Base-by-base conservation (phyloP, 495 filamentous ascomycete genomes). In the Poronia punctata region DNA sequence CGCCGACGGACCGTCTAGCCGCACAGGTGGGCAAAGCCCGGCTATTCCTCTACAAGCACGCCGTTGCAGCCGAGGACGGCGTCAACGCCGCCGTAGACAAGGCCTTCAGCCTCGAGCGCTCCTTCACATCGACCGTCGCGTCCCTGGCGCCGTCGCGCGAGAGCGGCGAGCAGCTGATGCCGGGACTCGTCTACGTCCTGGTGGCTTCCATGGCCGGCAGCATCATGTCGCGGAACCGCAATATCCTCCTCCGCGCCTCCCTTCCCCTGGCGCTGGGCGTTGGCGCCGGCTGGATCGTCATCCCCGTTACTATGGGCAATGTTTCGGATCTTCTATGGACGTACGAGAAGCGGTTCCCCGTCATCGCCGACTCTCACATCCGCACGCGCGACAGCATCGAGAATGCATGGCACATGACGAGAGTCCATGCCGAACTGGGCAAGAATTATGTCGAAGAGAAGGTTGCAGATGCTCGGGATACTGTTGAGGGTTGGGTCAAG, bases 181-280 rank as follows among this genome's bases (percentile, higher is more conserved):
- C 92, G 18, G 87, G 88, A 4, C 62, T 78, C 25, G 72, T 96
- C 45, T 96, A 96, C 66, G 86, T 95, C 24, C 77, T 95, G 10
- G 87, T 98, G 2, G 77, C 87, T 8, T 79, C 84, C 44, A 95
- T 98, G 88, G 83, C 89, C 21, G 89, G 89, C 48, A 84, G 78
- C 49, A 96, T 98, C 56, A 66, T 94, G 20, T 74, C 84, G 30
- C 76, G 92, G 36, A 92, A 93, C 68, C 78, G 90, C 29, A 86
- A 83, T 49, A 69, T 95, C 28, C 58, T 94, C 43, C 68, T 97
- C 18, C 76, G 90, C 29, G 76, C 76, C 25, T 64, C 76, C 10
- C 71, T 83, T 4, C 92, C 86, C 12, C 54, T 86, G 12, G 76
- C 75, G 17, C 74, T 90, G 26, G 86, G 83, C 36, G 62, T 87